Evolutionary conservation across 768 basidiomycete genomes (phyloP).

Genomic region (Calocybe indica): DNA sequence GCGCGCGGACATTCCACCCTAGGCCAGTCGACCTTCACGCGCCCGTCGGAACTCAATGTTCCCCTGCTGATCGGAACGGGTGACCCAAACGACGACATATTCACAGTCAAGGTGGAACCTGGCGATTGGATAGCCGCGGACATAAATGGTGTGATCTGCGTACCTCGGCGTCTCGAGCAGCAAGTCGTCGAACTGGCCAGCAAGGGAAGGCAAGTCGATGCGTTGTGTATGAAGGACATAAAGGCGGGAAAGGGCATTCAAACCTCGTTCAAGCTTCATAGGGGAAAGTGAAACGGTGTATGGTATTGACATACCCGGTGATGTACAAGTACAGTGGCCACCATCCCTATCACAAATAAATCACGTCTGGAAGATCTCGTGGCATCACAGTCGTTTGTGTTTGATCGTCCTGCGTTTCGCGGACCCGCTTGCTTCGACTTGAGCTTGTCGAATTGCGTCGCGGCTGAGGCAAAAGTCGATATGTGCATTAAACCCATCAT

Average conservation of each 20-base stretch:
- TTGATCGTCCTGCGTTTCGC: not conserved
- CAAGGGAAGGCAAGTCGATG: slow-evolving; percentile 61
- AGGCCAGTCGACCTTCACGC: slow-evolving; percentile 80
- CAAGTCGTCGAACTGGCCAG: slow-evolving; percentile 55
- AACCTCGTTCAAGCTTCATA: slow-evolving; percentile 71
- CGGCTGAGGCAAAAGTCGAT: slow-evolving; percentile 86
- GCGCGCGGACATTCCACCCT: slow-evolving; percentile 78
- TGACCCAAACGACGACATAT: slow-evolving; percentile 34
- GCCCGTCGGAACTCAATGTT: slow-evolving; percentile 70
- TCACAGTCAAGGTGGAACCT: slow-evolving; percentile 53
- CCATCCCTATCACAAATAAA: not conserved
- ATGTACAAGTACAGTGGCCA: not conserved
- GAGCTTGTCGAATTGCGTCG: slow-evolving; percentile 69
- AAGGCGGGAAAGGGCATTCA: slow-evolving; percentile 66
- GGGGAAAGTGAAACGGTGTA: slow-evolving; percentile 38
- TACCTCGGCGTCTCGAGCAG: slow-evolving; percentile 49
- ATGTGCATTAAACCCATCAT: slow-evolving; percentile 78
- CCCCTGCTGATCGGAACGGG: slow-evolving; percentile 49
- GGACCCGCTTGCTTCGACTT: slow-evolving; percentile 19
- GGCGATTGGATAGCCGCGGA: slow-evolving; percentile 87
- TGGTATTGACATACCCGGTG: not conserved
- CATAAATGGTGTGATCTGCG: slow-evolving; percentile 83
- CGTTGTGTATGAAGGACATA: slow-evolving; percentile 69
- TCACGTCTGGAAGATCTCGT: too few relatives aligned
- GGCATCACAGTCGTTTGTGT: too few relatives aligned